Conservation (phyloP, 208 protist genomes). For the Leishmania turanica region DNA sequence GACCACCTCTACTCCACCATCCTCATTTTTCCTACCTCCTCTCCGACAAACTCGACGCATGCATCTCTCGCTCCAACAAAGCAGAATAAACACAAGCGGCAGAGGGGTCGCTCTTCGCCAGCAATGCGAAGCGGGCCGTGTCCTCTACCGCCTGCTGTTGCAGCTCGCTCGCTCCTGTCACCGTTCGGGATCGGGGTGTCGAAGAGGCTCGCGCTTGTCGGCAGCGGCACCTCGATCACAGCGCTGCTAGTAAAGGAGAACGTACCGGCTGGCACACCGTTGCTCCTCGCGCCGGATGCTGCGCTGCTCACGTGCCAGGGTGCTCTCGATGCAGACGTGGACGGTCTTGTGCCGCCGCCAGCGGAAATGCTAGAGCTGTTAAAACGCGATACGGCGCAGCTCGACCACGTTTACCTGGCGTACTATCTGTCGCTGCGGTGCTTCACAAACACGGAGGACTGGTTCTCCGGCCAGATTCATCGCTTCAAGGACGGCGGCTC, state of each 20-base stretch:
- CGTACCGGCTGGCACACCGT: conserved; percentile 6
- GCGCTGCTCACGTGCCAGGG: conserved; percentile 32
- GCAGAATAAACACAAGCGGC: background rate
- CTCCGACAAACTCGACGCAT: background rate
- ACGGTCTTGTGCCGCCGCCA: conserved; percentile 40
- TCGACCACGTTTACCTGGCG: conserved; percentile 29
- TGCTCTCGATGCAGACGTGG: conserved; percentile 32
- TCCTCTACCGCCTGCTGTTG: background rate
- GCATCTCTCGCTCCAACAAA: background rate
- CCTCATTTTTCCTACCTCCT: background rate
- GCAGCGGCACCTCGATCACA: background rate
- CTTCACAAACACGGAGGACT: conserved; percentile 19
- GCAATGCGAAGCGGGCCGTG: conserved; percentile 1
- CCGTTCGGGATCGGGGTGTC: conserved; percentile 36
- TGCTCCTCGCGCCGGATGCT: conserved; percentile 31
- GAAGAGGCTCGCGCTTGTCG: conserved; percentile 10
- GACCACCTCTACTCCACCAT: background rate
- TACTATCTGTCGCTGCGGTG: conserved; percentile 33
- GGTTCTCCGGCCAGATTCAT: conserved; percentile 25
- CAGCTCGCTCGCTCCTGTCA: conserved; percentile 20
- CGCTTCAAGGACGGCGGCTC: background rate
- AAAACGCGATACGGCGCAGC: conserved; percentile 1
- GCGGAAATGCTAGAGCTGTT: conserved; percentile 36
- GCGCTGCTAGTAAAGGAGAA: conserved; percentile 3
- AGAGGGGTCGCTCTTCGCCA: background rate